These are phyloP conservation scores for Xerocomus nothofagi DNA, from an alignment of 1,284 basidiomycete genomes.

Conservation along the genomic window DNA sequence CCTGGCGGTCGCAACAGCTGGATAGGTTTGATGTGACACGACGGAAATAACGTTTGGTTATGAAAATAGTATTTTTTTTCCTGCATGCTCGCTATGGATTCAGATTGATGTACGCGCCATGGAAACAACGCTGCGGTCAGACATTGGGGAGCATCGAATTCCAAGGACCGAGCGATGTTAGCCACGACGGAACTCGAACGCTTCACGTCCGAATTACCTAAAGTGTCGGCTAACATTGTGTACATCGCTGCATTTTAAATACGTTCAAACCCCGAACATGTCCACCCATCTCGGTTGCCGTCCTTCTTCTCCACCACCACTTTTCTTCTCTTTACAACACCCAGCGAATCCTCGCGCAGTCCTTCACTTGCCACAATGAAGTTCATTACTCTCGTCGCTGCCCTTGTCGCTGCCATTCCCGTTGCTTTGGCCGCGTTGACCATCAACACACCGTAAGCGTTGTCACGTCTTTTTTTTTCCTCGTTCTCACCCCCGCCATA, in stretches of 20 bases:
- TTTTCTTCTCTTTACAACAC: background rate
- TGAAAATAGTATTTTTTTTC: background rate
- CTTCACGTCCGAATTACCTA: no score
- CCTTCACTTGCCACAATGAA: conserved; percentile 47
- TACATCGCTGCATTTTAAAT: conserved; percentile 5
- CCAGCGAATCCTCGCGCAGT: conserved; percentile 21
- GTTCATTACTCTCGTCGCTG: conserved; percentile 43
- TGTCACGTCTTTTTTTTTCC: conserved; percentile 7
- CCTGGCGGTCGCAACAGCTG: conserved; percentile 87
- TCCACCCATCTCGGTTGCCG: background rate
- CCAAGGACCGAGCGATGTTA: no score
- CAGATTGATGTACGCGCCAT: background rate
- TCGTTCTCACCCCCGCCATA: conserved; percentile 11
- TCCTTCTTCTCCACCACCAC: conserved; percentile 4
- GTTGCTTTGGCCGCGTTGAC: conserved; percentile 51
- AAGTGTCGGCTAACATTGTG: background rate
- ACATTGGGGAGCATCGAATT: no score
- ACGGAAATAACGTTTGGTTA: background rate
- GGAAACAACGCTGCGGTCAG: no score
- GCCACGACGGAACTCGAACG: no score
- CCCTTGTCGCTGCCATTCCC: conserved; percentile 48
- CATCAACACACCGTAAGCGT: conserved; percentile 70
- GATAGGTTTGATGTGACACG: conserved; percentile 69
- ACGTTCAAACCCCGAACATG: conserved; percentile 33
- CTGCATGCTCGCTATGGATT: background rate